Percentiles rank a stretch among this genome's conserved stretches.
Conservation (phyloP, 352 stramenopile genomes). For the Globisporangium uncinulatum region DNA sequence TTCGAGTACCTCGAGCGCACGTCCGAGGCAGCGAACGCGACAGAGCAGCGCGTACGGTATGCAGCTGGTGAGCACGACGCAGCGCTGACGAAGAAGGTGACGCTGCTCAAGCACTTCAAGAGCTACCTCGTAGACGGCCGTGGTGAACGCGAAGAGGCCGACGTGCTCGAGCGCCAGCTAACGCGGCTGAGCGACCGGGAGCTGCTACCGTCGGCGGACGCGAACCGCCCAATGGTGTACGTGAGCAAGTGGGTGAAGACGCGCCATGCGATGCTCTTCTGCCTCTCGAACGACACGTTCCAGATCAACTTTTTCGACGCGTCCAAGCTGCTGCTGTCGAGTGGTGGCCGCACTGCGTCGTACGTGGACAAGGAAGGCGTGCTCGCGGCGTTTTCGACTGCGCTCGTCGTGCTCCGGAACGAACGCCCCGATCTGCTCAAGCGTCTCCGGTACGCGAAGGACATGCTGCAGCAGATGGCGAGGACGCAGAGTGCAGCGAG, state of each 20-base stretch:
- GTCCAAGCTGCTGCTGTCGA: constrained; percentile 94
- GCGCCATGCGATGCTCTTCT: constrained; percentile 97
- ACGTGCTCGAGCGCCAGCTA: constrained; percentile 38
- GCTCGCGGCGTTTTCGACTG: constrained; percentile 45
- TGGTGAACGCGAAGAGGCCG: constrained; percentile 41
- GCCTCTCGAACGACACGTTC: constrained; percentile 94
- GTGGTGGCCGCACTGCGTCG: constrained; percentile 88
- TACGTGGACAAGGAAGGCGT: constrained; percentile 77
- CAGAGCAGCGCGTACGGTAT: constrained; percentile 31
- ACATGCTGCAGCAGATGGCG: constrained; percentile 95
- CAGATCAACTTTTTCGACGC: constrained; percentile 97
- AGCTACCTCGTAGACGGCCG: constrained; percentile 93
- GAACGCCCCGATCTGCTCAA: constrained; percentile 66
- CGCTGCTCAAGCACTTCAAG: constrained; percentile 96
- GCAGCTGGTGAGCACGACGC: constrained; percentile 72
- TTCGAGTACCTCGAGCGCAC: constrained; percentile 97
- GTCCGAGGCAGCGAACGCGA: constrained; percentile 30
- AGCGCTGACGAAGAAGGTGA: constrained; percentile 96
- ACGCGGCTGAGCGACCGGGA: constrained; percentile 16
- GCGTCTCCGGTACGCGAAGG: constrained; percentile 90
- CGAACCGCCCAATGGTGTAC: constrained; percentile 76
- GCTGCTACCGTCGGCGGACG: constrained; percentile 19
- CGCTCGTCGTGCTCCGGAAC: constrained; percentile 47
- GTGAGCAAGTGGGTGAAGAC: constrained; percentile 99
- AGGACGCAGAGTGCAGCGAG: not conserved